Base-by-base conservation (phyloP, 176 grass and related monocot genomes). In the Echinochloa phyllopogon region DNA sequence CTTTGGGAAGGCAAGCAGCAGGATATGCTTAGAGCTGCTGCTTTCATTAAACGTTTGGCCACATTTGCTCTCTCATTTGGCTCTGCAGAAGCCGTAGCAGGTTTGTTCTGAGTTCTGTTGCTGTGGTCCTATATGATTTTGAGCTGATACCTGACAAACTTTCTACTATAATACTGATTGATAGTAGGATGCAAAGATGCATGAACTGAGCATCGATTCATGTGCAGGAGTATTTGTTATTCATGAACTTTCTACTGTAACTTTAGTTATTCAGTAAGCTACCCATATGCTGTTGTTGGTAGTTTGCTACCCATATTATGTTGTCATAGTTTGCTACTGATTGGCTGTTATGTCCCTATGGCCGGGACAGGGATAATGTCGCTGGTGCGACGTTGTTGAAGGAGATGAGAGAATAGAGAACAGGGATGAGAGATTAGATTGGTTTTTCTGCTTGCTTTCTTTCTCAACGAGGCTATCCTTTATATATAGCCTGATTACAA, bases 1-100 rank as follows among this genome's bases (percentile, higher is more conserved):
- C 86, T 96, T 41, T 99, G 96, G 87, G 96, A 99, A 88, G 93
- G 93, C 68, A 99, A 83, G 61, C 91, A 89, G 69, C 96, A 96
- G 64, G 91, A 99, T 80, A 92, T 94, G 91, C 90, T 96, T 79
- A 90, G 94, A 89, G 93, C 96, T 25, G 81, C 91, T 57, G 94
- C 91, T 90, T 96, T 99, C 62, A 99, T 96, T 72, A 94, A 99
- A 92, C 96, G 91, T 21, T 85, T 99, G 42, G 91, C 88, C 33
- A 94, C 89, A 48, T 96, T 99, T 91, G 86, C 90, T 78, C 75
- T 99, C 45, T 99, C 91, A 73, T 94, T 96, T 72, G 94, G 96
- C 41, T 91, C 94, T n/a, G 88, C 91, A 45, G 96, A 94, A 85
- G 88, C 90, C 4, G 91, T 99, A 80, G 70, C 94, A 89, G 96